phyloP scores from a whole-genome alignment of 345 rosid genomes.

The Passiflora organensis region DNA sequence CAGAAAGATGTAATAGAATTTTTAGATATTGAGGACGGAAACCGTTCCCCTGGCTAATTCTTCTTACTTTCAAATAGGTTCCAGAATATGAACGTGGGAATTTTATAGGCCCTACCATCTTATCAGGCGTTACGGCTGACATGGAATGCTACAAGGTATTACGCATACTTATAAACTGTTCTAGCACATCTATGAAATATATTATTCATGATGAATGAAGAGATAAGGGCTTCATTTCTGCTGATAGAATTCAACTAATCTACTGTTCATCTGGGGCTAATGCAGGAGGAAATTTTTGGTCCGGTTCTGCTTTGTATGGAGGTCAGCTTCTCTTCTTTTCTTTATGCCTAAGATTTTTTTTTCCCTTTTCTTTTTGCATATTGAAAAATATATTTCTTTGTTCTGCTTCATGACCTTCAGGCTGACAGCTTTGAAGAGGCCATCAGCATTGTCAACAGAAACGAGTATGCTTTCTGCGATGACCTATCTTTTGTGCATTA shows the following conservation, averaged over 20 bases:
- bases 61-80: constrained; percentile 51
- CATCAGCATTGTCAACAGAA: constrained; percentile 66
- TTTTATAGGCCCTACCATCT: constrained; percentile 88
- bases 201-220: neutral
- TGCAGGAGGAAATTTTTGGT: constrained; percentile 98
- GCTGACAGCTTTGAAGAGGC: constrained; percentile 90
- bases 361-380: neutral
- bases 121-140: constrained; percentile 74
- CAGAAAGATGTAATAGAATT: neutral
- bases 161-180: neutral
- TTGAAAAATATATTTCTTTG: constrained; percentile 5
- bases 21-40: neutral
- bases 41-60: neutral
- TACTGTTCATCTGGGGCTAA: constrained; percentile 6
- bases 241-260: constrained; percentile 5
- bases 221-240: neutral
- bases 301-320: constrained; percentile 95
- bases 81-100: constrained; percentile 88
- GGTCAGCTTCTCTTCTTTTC: constrained; percentile 28
- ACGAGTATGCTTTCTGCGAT: constrained; percentile 43
- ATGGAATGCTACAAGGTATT: constrained; percentile 98
- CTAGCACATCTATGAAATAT: too few relatives aligned
- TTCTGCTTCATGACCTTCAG: constrained; percentile 33
- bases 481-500: constrained; percentile 6
- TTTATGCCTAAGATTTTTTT: neutral